Percentiles rank a stretch among this genome's conserved stretches.
Evolutionary conservation across 495 filamentous ascomycete species (phyloP).

Genomic region (Xanthoparmelia taractica): DNA sequence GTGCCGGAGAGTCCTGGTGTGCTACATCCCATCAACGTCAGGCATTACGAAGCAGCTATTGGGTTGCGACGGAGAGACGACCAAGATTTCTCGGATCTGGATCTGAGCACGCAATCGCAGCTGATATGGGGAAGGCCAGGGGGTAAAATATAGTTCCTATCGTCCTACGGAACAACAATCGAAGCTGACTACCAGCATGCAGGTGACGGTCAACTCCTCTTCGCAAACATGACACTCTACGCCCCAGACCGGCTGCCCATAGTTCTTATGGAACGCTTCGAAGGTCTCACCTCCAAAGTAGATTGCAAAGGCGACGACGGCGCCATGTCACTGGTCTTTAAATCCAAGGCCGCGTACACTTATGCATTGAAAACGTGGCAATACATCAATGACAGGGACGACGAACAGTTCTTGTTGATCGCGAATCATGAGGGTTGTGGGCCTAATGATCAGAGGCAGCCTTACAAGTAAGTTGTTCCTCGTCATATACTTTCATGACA

Average conservation of each 20-base stretch:
- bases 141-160: neutral
- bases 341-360: conserved; percentile 24
- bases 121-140: neutral
- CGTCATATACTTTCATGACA: too few relatives aligned
- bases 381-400: conserved; percentile 27
- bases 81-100: neutral
- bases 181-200: neutral
- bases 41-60: neutral
- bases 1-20: too few relatives aligned
- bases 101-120: neutral
- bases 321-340: conserved; percentile 26
- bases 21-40: neutral
- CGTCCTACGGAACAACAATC: too few relatives aligned
- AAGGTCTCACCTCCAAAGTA: conserved; percentile 25
- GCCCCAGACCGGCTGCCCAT: conserved; percentile 29
- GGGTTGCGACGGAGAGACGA: neutral
- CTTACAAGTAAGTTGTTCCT: conserved; percentile 28
- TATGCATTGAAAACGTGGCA: conserved; percentile 26
- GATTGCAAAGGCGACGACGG: conserved; percentile 30
- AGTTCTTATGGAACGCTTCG: conserved; percentile 32
- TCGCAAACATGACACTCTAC: conserved; percentile 33
- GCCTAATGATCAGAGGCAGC: conserved; percentile 27
- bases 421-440: conserved; percentile 33
- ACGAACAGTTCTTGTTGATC: conserved; percentile 29
- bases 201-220: conserved; percentile 25